Evolutionary conservation across 352 stramenopile species (phyloP).

Genomic region (Phytophthora melonis): DNA sequence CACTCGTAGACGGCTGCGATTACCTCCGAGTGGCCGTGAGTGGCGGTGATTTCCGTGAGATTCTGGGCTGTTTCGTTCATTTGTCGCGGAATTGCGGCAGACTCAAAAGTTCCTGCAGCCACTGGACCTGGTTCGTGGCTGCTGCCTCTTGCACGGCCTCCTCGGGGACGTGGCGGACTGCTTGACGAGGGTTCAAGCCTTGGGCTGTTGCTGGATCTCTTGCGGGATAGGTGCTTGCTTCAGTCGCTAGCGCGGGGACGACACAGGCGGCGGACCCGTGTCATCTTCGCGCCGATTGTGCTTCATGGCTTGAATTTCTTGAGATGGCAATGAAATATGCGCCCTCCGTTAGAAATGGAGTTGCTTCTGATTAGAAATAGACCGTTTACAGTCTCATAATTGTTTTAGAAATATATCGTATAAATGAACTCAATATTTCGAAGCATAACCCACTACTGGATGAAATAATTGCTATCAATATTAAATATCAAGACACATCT

Average conservation of each 20-base stretch:
- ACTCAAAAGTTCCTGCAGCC: not conserved
- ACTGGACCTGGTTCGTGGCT: constrained; percentile 8
- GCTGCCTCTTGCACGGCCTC: constrained; percentile 2
- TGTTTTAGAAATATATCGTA: too few species aligned
- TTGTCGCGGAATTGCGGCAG: not conserved
- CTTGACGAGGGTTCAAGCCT: not conserved
- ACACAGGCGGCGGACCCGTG: not conserved
- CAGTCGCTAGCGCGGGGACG: not conserved
- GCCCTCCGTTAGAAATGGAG: too few species aligned
- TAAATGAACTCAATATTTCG: too few species aligned
- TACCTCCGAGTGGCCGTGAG: not conserved
- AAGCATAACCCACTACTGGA: too few species aligned
- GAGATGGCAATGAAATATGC: not conserved
- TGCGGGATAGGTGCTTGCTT: not conserved
- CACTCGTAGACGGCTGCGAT: not conserved
- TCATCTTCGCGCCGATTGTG: not conserved
- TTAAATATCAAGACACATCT: too few species aligned
- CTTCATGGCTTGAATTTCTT: not conserved
- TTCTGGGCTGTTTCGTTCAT: constrained; percentile 3
- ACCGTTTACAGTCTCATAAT: too few species aligned
- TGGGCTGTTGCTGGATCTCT: not conserved
- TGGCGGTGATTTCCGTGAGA: constrained; percentile 1
- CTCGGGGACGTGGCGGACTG: constrained; percentile 4
- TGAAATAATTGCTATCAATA: too few species aligned
- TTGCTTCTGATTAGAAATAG: too few species aligned